Evolutionary conservation across 805 yeast species (phyloP).

Genomic region (Blastobotrys attinorum): DNA sequence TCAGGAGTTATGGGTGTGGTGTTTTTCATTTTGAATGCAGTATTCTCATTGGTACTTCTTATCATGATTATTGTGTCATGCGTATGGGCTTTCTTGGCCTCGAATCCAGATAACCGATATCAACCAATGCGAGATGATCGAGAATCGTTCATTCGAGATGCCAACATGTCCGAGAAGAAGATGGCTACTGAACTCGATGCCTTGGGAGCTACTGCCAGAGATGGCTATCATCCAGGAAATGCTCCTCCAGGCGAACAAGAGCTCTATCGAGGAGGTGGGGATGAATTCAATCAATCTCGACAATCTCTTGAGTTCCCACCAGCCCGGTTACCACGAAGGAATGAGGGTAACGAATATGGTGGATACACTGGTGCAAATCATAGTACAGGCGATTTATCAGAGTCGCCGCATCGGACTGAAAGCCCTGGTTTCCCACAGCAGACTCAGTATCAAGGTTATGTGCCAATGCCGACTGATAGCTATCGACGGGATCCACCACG

Average conservation of each 20-base stretch:
- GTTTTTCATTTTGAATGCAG: constrained; percentile 82
- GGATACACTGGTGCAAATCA: neutral
- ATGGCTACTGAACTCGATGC: constrained; percentile 54
- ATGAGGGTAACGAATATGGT: neutral
- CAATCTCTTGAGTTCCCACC: constrained; percentile 10
- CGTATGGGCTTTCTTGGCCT: constrained; percentile 69
- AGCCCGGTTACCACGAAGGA: constrained; percentile 11
- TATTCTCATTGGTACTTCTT: constrained; percentile 71
- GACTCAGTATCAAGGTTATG: constrained; percentile 2
- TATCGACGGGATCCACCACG: constrained; percentile 1
- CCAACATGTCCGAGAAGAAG: constrained; percentile 17
- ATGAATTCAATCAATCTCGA: neutral
- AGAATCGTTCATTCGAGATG: constrained; percentile 66
- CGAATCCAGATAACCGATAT: constrained; percentile 91
- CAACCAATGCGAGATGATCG: constrained; percentile 96
- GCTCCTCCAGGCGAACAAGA: neutral
- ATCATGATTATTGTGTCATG: constrained; percentile 86
- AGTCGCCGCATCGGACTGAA: neutral
- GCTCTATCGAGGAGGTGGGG: constrained; percentile 6
- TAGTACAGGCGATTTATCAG: neutral
- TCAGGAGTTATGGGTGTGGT: constrained; percentile 88
- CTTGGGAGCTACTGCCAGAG: constrained; percentile 47
- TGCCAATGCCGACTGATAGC: constrained; percentile 2
- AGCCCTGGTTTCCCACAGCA: constrained; percentile 3
- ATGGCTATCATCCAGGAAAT: constrained; percentile 19